Conservation (phyloP, 177 flowering plant genomes). For the Vitis hybrid region DNA sequence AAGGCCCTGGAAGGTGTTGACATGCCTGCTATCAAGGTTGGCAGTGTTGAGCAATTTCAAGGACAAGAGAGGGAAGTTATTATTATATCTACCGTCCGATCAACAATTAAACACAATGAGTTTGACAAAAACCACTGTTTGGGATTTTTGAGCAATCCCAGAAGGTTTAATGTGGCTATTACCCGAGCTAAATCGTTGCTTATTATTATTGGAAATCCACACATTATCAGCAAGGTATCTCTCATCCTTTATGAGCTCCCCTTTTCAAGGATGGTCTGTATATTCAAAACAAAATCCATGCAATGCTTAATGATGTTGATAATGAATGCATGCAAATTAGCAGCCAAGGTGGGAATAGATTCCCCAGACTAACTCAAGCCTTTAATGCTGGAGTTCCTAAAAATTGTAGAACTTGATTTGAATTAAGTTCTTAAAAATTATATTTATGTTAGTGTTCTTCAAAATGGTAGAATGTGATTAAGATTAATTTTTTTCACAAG, state of each 20-base stretch:
- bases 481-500: too few species aligned
- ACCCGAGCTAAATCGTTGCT: constrained; percentile 88
- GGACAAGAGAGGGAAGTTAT: constrained; percentile 89
- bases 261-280: neutral
- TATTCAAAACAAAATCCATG: too few species aligned
- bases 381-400: too few species aligned
- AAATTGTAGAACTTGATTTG: too few species aligned
- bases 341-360: too few species aligned
- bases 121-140: constrained; percentile 66
- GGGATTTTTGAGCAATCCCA: constrained; percentile 92
- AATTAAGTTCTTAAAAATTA: too few species aligned
- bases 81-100: constrained; percentile 88
- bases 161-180: constrained; percentile 90
- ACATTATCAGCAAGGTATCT: constrained; percentile 76
- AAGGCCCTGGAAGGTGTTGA: constrained; percentile 54
- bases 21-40: constrained; percentile 67
- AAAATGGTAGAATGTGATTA: too few species aligned
- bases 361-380: too few species aligned
- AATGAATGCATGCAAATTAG: too few species aligned
- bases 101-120: constrained; percentile 81
- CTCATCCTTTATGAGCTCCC: neutral
- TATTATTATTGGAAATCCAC: constrained; percentile 84
- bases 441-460: too few species aligned
- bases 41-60: constrained; percentile 97
- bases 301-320: too few species aligned